Evolutionary conservation across 768 basidiomycete species (phyloP), one percentile per base, ranked within the genome.

Genomic region (Suillus bovinus): DNA sequence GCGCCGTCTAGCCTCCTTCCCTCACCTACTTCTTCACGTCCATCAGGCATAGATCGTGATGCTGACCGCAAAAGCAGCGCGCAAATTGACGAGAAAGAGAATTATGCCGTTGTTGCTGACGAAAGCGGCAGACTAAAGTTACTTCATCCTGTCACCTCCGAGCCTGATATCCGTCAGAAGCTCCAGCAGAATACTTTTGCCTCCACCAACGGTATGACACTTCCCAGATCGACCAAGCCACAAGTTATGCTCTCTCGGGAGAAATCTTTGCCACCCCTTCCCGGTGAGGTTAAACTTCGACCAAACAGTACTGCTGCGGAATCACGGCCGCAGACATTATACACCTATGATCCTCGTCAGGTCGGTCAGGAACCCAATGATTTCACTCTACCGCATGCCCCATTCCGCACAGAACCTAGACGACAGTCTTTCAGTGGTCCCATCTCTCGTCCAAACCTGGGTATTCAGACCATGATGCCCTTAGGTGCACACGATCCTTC

Each of bases 351-450:
- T 69, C 79, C 84, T 63, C 83, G 81, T 39, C 82, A 81, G 50
- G 77, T 79, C n/a, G 79, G 80, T 10, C 69, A 70, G 36, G 72
- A 69, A 16, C 71, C 75, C 0, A 77, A 82, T 50, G 84, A 83
- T 62, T 86, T 89, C 68, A 66, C 81, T 9, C 86, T 86, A 34
- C 88, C 89, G 3, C 82, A 85, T 56, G 83, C 86, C 4, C 81
- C 87, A 4, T 91, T 91, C 80, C 82, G 83, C 47, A 76, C 68
- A 20, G 90, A 91, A 60, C 66, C 68, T 41, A 81, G 92, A 63
- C 80, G 92, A 49, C 92, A 93, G 71, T 94, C 92, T 3, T 93
- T 93, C 64, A 79, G 86, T 44, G 93, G 91, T 20, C 75, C 84
- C 24, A 77, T 84, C 16, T 83, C 86, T 7, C 81, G 82, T 22